phyloP scores from a whole-genome alignment of 805 yeast species.

The Saturnispora quitensis region DNA sequence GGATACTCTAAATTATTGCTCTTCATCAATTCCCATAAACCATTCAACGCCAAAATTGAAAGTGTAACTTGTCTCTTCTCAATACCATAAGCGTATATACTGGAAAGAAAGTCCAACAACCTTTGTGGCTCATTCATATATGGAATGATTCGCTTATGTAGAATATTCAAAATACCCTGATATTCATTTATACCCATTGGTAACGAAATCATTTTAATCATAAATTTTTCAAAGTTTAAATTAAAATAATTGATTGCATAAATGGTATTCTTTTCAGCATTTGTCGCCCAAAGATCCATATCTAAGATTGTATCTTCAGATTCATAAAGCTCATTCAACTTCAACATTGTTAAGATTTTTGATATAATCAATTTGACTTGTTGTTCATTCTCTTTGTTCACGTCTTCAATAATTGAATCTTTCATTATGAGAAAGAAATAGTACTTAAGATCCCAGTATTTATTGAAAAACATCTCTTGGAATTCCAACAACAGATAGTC shows the following conservation, averaged over 20 bases:
- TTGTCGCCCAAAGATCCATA: constrained; percentile 25
- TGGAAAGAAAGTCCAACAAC: constrained; percentile 90
- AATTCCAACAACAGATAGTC: constrained; percentile 39
- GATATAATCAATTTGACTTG: constrained; percentile 25
- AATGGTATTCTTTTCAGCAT: constrained; percentile 37
- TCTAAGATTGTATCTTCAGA: constrained; percentile 25
- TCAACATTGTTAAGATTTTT: constrained; percentile 33
- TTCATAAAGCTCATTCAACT: constrained; percentile 21
- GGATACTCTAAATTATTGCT: constrained; percentile 84
- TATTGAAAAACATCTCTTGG: constrained; percentile 40
- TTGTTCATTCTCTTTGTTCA: constrained; percentile 15
- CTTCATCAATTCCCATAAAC: constrained; percentile 78
- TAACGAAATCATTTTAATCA: constrained; percentile 45
- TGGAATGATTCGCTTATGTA: constrained; percentile 84
- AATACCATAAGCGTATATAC: constrained; percentile 52
- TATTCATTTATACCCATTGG: constrained; percentile 41
- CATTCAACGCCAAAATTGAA: constrained; percentile 70
- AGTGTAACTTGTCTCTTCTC: constrained; percentile 24
- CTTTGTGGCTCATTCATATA: constrained; percentile 67
- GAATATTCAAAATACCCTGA: constrained; percentile 54
- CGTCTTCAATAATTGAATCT: constrained; percentile 10
- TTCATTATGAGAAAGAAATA: constrained; percentile 51
- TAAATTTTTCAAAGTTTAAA: constrained; percentile 57
- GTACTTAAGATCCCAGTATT: constrained; percentile 70
- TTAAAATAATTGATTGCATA: constrained; percentile 36